A percentile compares a stretch with the other conserved stretches of the same genome.
These are phyloP conservation scores for Aureobasidium zeae DNA, from an alignment of 2,329 filamentous ascomycete genomes.

Conservation along the genomic window DNA sequence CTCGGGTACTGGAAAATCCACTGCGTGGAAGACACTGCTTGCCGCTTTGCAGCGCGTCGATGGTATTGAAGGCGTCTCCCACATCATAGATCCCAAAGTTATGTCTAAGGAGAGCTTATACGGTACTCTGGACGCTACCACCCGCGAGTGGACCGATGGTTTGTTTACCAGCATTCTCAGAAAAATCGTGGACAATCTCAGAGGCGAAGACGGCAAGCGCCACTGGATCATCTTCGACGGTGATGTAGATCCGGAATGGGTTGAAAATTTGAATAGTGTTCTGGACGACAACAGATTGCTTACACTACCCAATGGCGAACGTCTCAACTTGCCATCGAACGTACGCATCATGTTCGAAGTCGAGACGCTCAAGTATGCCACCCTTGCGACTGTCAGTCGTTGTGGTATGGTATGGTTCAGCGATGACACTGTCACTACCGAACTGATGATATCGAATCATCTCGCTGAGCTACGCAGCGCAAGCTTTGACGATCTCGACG, in stretches of 20 bases:
- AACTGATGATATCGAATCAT: slow-evolving; percentile 90
- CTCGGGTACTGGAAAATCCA: slow-evolving; percentile 94
- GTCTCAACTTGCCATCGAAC: slow-evolving; percentile 85
- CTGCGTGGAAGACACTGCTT: slow-evolving; percentile 85
- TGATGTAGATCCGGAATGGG: slow-evolving; percentile 98
- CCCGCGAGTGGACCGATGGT: slow-evolving; percentile 96
- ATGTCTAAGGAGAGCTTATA: slow-evolving; percentile 99
- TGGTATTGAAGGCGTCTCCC: slow-evolving; percentile 83
- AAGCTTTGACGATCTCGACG: slow-evolving; percentile 89
- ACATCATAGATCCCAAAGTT: slow-evolving; percentile 98
- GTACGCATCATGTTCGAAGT: slow-evolving; percentile 99
- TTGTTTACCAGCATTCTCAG: slow-evolving; percentile 95
- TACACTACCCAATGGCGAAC: slow-evolving; percentile 93
- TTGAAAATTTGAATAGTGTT: slow-evolving; percentile 99
- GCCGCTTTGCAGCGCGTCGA: slow-evolving; percentile 88
- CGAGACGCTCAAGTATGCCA: slow-evolving; percentile 94
- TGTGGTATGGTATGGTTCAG: slow-evolving; percentile 99
- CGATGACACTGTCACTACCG: slow-evolving; percentile 86
- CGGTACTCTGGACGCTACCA: slow-evolving; percentile 90
- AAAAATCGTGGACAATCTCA: slow-evolving; percentile 97
- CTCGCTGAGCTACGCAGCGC: slow-evolving; percentile 72
- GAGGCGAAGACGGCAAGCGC: slow-evolving; percentile 90
- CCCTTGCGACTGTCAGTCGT: slow-evolving; percentile 94
- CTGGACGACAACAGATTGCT: slow-evolving; percentile 98
- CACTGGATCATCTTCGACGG: slow-evolving; percentile 99